These are phyloP conservation scores for Phaeosphaeriaceae sp. DNA, from an alignment of 2,329 filamentous ascomycete species.

Conservation along the genomic window DNA sequence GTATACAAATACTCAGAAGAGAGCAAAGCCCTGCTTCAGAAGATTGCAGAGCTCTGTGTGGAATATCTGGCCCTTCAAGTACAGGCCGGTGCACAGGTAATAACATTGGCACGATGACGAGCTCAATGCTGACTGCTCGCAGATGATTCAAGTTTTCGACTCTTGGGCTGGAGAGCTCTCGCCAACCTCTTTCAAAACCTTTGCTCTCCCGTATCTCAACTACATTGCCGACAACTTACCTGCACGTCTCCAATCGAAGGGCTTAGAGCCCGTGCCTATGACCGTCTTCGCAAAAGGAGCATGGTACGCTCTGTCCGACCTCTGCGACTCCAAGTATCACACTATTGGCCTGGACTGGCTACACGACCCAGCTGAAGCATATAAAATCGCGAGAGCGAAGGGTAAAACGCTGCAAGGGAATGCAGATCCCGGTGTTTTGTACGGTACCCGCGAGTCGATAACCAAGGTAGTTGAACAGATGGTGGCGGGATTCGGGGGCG, in stretches of 20 bases:
- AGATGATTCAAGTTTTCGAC: conserved; percentile 95
- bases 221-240: conserved; percentile 86
- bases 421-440: conserved; percentile 90
- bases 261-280: conserved; percentile 86
- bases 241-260: conserved; percentile 72
- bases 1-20: conserved; percentile 86
- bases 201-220: conserved; percentile 84
- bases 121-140: conserved; percentile 19
- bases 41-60: conserved; percentile 93
- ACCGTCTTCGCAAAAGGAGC: conserved; percentile 98
- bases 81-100: conserved; percentile 85
- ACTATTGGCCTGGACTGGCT: conserved; percentile 96
- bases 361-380: conserved; percentile 84
- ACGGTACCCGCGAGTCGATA: conserved; percentile 82
- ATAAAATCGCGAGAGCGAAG: conserved; percentile 72
- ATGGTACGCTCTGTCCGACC: conserved; percentile 89
- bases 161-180: conserved; percentile 97
- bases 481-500: conserved; percentile 82
- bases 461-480: conserved; percentile 82
- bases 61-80: conserved; percentile 94
- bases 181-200: conserved; percentile 79
- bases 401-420: conserved; percentile 91
- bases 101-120: neutral
- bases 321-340: conserved; percentile 89
- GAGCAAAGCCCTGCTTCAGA: conserved; percentile 80